Conservation (phyloP, 2,329 filamentous ascomycete species). For the Colletotrichum tamarilloi region DNA sequence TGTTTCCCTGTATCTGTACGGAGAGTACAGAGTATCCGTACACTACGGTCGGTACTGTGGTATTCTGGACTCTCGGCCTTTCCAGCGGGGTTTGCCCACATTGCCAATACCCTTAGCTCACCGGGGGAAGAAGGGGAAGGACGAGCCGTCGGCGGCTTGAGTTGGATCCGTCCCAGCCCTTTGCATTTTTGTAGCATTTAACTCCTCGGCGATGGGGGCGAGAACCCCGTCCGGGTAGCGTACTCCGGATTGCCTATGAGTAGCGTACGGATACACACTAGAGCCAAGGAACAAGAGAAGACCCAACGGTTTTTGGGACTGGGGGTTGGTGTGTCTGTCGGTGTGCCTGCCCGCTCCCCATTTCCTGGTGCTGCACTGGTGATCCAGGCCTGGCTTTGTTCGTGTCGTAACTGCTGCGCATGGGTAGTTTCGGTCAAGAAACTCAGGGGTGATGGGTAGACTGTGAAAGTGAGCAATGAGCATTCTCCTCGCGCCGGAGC, state of each 20-base stretch:
- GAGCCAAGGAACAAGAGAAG: not conserved
- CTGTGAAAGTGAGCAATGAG: not conserved
- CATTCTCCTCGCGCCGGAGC: not conserved
- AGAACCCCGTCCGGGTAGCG: not conserved
- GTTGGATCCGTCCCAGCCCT: constrained; percentile 1
- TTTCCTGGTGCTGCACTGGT: not conserved
- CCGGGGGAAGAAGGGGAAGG: constrained; percentile 19
- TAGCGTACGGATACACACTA: not conserved
- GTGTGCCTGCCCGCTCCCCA: not conserved
- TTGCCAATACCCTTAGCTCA: not conserved
- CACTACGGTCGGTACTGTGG: not conserved
- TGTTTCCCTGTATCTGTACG: not conserved
- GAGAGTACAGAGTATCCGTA: too few relatives aligned
- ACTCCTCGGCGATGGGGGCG: not conserved
- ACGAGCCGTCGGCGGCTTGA: constrained; percentile 18
- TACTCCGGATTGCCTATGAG: not conserved
- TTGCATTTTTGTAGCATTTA: not conserved
- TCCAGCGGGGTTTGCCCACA: not conserved
- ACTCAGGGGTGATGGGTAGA: not conserved
- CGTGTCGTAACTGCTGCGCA: not conserved
- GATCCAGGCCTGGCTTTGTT: not conserved
- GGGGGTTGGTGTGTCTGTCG: not conserved
- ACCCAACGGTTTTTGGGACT: constrained; percentile 14
- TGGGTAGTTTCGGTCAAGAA: not conserved
- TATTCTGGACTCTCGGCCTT: not conserved